Base-by-base conservation (phyloP, 352 stramenopile genomes). In the Pythium rishiriense region DNA sequence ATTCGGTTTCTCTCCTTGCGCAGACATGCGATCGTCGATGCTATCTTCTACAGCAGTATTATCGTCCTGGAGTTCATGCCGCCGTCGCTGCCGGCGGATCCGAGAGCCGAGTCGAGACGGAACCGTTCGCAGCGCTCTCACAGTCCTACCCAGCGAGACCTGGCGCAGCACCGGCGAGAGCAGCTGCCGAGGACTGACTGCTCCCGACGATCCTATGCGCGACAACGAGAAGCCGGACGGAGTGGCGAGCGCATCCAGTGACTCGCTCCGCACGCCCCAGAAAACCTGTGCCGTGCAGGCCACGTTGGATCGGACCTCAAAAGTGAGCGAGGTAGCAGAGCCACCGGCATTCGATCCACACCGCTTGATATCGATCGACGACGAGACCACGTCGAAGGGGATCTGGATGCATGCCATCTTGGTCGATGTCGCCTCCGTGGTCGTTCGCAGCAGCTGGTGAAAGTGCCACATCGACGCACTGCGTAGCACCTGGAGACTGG, bases 381-480 rank as follows among this genome's bases (percentile, higher is more conserved):
- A 64, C 11, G 64, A 14, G 0, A 72, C 28, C 1, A 90, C 47
- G 28, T 83, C 77, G 51, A 87, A 88, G 10, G 73, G 76, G 15
- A 88, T 48, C 1, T 53, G 60, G 21, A 88, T 57, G 7, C 73
- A 70, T 35, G 66, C 56, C 81, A 90, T 88, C 29, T 69, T 63
- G 10, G 64, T 66, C 4, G 73, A 65, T 7, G 52, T 35, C 2
- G 59, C 31, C 46, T 87, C 70, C 17, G 72, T 52, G 25, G 80
- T 84, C 11, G 72, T 81, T 45, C 77, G 73, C 47, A 87, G 41
- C 17, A 90, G 75, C 52, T 90, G 81, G 55, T 87, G 73, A 25
- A 90, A 76, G 56, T 90, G 78, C 81, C 78, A 84, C 69, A 87
- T 78, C 28, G 78, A 84, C 51, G 76, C 75, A 54, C 74, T 56